A percentile compares a stretch with the other conserved stretches of the same genome.
Conservation (phyloP, 2,329 filamentous ascomycete species). For the Botrytis fabae region DNA sequence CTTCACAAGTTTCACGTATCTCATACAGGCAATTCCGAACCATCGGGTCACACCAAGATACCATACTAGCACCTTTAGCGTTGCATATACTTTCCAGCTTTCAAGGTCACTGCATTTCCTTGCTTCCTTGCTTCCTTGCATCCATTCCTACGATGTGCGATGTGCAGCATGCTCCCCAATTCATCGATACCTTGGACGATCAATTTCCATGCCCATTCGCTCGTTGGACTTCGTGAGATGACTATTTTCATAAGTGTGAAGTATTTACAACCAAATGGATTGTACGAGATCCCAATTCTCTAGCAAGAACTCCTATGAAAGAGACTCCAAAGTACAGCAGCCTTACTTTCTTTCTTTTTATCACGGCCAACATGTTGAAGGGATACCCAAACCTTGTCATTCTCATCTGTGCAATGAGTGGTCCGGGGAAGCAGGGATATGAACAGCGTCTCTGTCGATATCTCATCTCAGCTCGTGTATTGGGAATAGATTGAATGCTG, state of each 20-base stretch:
- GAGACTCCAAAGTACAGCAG: slow-evolving; percentile 4
- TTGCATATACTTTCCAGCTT: slow-evolving; percentile 19
- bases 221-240: background rate
- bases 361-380: slow-evolving; percentile 6
- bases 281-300: background rate
- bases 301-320: background rate
- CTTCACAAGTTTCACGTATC: background rate
- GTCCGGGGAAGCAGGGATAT: slow-evolving; percentile 22
- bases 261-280: background rate
- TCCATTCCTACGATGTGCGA: background rate
- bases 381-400: background rate
- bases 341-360: background rate
- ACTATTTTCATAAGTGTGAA: background rate
- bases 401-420: slow-evolving; percentile 1
- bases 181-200: background rate
- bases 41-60: slow-evolving; percentile 7
- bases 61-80: background rate
- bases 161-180: background rate
- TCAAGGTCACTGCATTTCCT: slow-evolving; percentile 11
- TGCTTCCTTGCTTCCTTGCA: background rate
- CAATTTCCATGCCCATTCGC: background rate
- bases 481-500: slow-evolving; percentile 5
- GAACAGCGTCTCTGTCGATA: slow-evolving; percentile 10
- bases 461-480: background rate
- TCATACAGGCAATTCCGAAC: slow-evolving; percentile 7